Base-by-base conservation (phyloP, 2,329 filamentous ascomycete genomes). In the Hypoxylon sp. region DNA sequence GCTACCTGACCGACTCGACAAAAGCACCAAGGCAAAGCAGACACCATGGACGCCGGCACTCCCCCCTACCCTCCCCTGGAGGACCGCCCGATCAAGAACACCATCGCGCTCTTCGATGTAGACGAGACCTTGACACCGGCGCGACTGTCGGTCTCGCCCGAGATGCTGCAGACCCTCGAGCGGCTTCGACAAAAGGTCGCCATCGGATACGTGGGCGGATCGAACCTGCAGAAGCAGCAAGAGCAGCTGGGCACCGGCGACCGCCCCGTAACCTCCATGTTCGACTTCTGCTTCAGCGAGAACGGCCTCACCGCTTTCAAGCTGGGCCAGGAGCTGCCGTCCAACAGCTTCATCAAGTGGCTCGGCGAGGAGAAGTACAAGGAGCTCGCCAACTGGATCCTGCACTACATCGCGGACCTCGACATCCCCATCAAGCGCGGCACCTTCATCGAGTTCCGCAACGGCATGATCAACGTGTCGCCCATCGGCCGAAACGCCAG, bases 261-360 rank as follows among this genome's bases (percentile, higher is more conserved):
- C 64, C 80, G 82, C 29, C 86, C 91, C 74, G 95, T 98, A 68
- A 94, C 90, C 57, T 85, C 89, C 69, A 90, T 98, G 76, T 99
- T 99, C 85, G 96, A 99, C 86, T 99, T 93, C 84, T 96, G 92
- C 88, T 99, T 99, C 84, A 86, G 94, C 65, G 96, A 99, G 85
- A 99, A 99, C 83, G 96, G 96, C 10, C 89, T 99, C 74, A 97
- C 92, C 1, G 96, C 95, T 47, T 97, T 88, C 86, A 93, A 94
- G 78, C 83, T 94, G 77, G 96, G 95, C 75, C 82, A 90, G 79
- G 86, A 88, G 61, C 88, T 98, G 64, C 85, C 91, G 1, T 90
- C 89, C 76, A 92, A 91, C 82, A 93, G 89, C 82, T 99, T 98
- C 88, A 97, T 98, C 84, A 81, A 89, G 75, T 97, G 91, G 91